Evolutionary conservation across 75 land plant species (phyloP).

Genomic region (Selaginella moellendorffii): DNA sequence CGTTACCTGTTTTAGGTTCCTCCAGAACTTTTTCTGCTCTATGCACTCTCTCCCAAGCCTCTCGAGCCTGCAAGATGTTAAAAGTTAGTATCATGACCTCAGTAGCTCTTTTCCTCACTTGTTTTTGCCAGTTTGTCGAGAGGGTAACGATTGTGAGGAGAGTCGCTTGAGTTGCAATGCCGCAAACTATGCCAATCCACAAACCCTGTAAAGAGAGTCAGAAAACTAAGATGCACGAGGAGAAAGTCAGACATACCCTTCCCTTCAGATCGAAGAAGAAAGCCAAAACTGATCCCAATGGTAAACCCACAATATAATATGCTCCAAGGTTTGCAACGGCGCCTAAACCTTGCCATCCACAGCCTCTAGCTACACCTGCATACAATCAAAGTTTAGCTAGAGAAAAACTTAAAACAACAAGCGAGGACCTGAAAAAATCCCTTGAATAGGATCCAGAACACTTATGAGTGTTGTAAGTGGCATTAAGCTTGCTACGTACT

Average conservation of each 20-base stretch:
- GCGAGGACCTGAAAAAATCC: slow-evolving; percentile 43
- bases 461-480: slow-evolving; percentile 11
- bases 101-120: not conserved
- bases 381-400: not conserved
- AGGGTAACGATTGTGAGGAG: not conserved
- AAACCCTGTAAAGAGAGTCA: not conserved
- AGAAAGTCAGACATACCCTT: slow-evolving; percentile 20
- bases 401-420: not conserved
- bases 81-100: not conserved
- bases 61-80: not conserved
- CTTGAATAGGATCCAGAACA: slow-evolving; percentile 18
- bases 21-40: no score
- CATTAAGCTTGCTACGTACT: slow-evolving; percentile 14
- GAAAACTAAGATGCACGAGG: not conserved
- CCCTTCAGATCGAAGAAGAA: slow-evolving; percentile 48
- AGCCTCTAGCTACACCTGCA: slow-evolving; percentile 68
- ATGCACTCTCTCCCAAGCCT: not conserved
- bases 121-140: not conserved
- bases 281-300: slow-evolving; percentile 36
- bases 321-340: slow-evolving; percentile 62
- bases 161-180: not conserved
- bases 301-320: slow-evolving; percentile 57
- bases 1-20: no score
- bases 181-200: not conserved
- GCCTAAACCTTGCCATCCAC: slow-evolving; percentile 65